Percentiles rank a stretch among this genome's conserved stretches.
Evolutionary conservation across 441 rosid species (phyloP).

Genomic region (Daphne laureola): DNA sequence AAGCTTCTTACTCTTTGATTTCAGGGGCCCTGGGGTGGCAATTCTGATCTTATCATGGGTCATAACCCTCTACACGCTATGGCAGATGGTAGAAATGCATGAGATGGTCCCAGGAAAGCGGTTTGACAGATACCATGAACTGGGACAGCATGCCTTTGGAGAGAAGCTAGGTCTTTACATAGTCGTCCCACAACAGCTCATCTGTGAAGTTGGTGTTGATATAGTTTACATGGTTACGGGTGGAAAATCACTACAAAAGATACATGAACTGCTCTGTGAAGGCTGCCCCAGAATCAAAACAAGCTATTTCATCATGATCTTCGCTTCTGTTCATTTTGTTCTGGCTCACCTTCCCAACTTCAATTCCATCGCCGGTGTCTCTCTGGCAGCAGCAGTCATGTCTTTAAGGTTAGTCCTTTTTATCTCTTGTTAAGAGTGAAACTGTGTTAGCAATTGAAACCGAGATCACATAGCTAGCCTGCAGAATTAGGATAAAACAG

Average conservation of each 20-base stretch:
- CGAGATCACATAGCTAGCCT: not conserved
- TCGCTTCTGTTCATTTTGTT: slow-evolving; percentile 52
- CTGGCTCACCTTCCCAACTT: slow-evolving; percentile 58
- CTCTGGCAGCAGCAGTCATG: slow-evolving; percentile 59
- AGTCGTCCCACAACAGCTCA: slow-evolving; percentile 60
- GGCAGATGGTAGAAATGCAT: slow-evolving; percentile 81
- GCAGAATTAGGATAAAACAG: not conserved
- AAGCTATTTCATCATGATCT: slow-evolving; percentile 47
- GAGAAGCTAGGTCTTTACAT: slow-evolving; percentile 57
- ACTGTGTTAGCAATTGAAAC: too few species aligned
- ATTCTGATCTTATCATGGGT: slow-evolving; percentile 47
- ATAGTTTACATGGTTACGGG: slow-evolving; percentile 66
- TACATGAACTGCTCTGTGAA: slow-evolving; percentile 29
- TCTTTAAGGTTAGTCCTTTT: slow-evolving; percentile 31
- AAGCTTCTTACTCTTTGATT: not conserved
- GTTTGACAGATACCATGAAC: slow-evolving; percentile 57
- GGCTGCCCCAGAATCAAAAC: slow-evolving; percentile 23
- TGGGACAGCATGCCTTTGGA: slow-evolving; percentile 55
- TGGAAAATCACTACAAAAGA: slow-evolving; percentile 45
- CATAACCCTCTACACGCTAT: slow-evolving; percentile 50
- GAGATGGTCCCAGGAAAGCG: slow-evolving; percentile 53
- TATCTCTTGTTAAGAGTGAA: too few species aligned
- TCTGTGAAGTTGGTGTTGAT: slow-evolving; percentile 43
- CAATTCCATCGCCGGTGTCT: slow-evolving; percentile 41
- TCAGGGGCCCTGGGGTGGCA: slow-evolving; percentile 63